phyloP scores from a whole-genome alignment of 2,329 filamentous ascomycete species.

The Fusarium pilosicola region DNA sequence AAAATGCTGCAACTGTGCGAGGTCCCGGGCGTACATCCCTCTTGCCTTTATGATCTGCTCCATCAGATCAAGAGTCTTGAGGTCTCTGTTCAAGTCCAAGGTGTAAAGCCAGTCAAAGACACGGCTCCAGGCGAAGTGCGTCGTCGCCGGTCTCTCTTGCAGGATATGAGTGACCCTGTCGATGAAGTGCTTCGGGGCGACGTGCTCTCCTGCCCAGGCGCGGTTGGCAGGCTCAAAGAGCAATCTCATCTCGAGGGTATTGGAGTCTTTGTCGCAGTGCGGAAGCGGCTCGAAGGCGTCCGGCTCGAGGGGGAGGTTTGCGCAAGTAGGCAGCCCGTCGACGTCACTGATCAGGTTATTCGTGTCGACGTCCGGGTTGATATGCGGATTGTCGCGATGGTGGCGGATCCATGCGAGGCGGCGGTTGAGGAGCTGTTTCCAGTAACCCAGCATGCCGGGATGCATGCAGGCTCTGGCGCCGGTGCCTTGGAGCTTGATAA shows the following conservation, averaged over 20 bases:
- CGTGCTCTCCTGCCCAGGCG: background rate
- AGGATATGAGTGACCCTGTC: background rate
- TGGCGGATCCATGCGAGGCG: background rate
- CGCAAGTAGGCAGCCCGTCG: background rate
- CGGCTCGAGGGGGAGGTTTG: no score
- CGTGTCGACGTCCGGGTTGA: background rate
- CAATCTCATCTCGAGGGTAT: no score
- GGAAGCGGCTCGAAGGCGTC: background rate
- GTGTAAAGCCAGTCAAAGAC: background rate
- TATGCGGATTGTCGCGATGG: background rate
- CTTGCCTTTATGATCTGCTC: background rate
- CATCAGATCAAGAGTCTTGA: background rate
- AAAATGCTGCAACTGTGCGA: background rate
- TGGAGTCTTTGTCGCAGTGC: background rate
- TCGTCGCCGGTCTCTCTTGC: background rate
- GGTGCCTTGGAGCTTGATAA: background rate
- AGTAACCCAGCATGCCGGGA: background rate
- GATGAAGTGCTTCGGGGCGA: background rate
- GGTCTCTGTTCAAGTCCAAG: background rate
- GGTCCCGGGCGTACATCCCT: background rate
- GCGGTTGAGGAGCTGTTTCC: background rate
- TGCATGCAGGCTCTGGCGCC: background rate
- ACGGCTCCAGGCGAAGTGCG: background rate
- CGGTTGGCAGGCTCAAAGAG: background rate
- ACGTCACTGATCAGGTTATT: background rate